Conservation (phyloP, 1,139 yeast species). For the Chernovozyma aurita region DNA sequence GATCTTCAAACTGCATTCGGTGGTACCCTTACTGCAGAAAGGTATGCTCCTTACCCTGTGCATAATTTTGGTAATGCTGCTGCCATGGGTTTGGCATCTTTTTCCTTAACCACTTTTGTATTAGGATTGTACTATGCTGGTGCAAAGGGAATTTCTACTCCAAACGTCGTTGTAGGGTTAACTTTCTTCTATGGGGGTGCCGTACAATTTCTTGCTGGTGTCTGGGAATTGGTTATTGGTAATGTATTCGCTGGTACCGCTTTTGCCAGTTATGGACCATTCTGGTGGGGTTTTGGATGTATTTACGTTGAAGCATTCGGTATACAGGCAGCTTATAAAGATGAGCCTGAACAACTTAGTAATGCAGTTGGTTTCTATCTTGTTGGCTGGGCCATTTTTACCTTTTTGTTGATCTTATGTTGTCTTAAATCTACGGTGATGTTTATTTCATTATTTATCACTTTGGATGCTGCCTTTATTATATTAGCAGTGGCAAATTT, state of each 20-base stretch:
- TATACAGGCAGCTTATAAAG: slow-evolving; percentile 24
- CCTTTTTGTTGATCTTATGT: slow-evolving; percentile 26
- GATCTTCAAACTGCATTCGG: slow-evolving; percentile 14
- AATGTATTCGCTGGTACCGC: slow-evolving; percentile 37
- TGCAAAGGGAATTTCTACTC: slow-evolving; percentile 48
- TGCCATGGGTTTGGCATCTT: slow-evolving; percentile 27
- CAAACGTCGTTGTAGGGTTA: slow-evolving; percentile 44
- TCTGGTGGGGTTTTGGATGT: slow-evolving; percentile 35
- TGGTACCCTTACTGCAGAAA: slow-evolving; percentile 27
- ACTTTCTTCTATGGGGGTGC: slow-evolving; percentile 48
- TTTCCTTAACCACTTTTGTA: slow-evolving; percentile 27
- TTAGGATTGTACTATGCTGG: slow-evolving; percentile 46
- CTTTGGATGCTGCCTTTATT: slow-evolving; percentile 29
- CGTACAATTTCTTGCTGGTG: slow-evolving; percentile 37
- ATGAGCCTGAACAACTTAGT: slow-evolving; percentile 19
- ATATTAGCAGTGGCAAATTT: slow-evolving; percentile 34
- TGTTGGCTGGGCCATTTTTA: slow-evolving; percentile 34
- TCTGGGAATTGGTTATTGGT: slow-evolving; percentile 38
- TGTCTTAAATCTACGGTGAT: slow-evolving; percentile 31
- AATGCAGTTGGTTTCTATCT: slow-evolving; percentile 33
- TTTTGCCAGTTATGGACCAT: slow-evolving; percentile 32
- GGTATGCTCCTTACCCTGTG: slow-evolving; percentile 20
- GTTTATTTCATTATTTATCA: slow-evolving; percentile 26
- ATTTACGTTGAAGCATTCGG: slow-evolving; percentile 30
- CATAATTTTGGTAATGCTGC: slow-evolving; percentile 26